Evolutionary conservation across 2,329 filamentous ascomycete genomes (phyloP).

Genomic region (Alternaria conjuncta): DNA sequence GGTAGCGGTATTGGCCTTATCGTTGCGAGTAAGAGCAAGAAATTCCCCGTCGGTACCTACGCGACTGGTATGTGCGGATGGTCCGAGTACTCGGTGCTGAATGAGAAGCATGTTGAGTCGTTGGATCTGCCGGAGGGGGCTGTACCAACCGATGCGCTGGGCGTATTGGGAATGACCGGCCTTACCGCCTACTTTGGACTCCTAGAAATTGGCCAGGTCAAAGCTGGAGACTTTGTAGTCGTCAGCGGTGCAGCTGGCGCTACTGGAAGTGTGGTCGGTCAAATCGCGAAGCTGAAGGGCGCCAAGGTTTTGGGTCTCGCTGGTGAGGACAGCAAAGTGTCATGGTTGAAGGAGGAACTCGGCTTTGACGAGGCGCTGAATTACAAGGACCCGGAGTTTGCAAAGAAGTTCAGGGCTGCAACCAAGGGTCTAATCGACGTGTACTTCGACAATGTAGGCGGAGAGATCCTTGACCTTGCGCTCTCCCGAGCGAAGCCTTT

Average conservation of each 20-base stretch:
- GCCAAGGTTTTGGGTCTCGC: conserved; percentile 60
- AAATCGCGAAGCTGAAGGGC: conserved; percentile 77
- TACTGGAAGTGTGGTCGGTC: conserved; percentile 76
- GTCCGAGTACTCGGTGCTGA: conserved; percentile 69
- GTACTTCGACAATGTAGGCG: conserved; percentile 61
- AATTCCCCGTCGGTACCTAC: conserved; percentile 64
- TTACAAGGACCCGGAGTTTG: conserved; percentile 60
- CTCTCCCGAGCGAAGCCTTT: conserved; percentile 51
- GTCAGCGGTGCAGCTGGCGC: conserved; percentile 80
- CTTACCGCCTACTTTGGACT: conserved; percentile 81
- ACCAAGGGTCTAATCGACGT: conserved; percentile 60
- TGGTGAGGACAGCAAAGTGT: conserved; percentile 60
- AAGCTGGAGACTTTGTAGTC: conserved; percentile 75
- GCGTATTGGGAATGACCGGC: conserved; percentile 67
- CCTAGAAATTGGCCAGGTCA: conserved; percentile 69
- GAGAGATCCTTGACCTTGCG: conserved; percentile 56
- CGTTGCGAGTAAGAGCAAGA: conserved; percentile 63
- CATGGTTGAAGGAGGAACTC: conserved; percentile 60
- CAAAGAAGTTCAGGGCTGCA: conserved; percentile 54
- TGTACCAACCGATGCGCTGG: conserved; percentile 62
- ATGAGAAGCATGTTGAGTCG: conserved; percentile 57
- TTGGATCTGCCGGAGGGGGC: conserved; percentile 55
- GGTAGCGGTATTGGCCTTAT: conserved; percentile 67
- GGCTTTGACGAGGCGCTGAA: conserved; percentile 63
- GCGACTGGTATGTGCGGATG: conserved; percentile 65